Evolutionary conservation across 129 eudicot genomes (phyloP).

Genomic region (Logfia minima): DNA sequence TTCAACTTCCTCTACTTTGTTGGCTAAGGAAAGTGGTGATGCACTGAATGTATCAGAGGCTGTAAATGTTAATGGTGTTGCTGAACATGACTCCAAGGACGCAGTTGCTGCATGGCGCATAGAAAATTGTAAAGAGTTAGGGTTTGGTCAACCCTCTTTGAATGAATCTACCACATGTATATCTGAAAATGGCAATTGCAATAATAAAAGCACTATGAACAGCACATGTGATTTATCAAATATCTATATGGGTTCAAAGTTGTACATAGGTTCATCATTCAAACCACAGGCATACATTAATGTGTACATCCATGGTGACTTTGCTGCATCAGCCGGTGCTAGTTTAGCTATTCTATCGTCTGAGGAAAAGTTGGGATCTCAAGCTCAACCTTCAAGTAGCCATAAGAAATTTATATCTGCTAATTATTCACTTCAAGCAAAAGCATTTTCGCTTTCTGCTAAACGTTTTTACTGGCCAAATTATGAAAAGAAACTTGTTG

Average conservation of each 20-base stretch:
- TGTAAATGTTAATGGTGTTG: constrained; percentile 38
- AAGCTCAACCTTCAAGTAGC: constrained; percentile 46
- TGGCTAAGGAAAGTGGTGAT: constrained; percentile 26
- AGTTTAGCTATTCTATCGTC: constrained; percentile 63
- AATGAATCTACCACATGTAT: constrained; percentile 26
- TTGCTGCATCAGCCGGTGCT: constrained; percentile 97
- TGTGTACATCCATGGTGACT: constrained; percentile 76
- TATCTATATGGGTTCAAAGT: constrained; percentile 53
- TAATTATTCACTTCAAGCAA: constrained; percentile 61
- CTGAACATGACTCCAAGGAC: constrained; percentile 30
- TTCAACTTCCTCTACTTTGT: constrained; percentile 18
- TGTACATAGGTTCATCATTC: constrained; percentile 65
- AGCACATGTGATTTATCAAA: constrained; percentile 21
- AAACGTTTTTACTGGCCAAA: constrained; percentile 89
- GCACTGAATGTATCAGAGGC: constrained; percentile 3
- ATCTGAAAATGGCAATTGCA: constrained; percentile 26
- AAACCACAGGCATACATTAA: constrained; percentile 58
- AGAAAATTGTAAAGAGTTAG: constrained; percentile 27
- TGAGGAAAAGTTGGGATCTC: constrained; percentile 59
- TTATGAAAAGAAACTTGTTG: constrained; percentile 80
- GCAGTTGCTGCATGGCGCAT: constrained; percentile 20
- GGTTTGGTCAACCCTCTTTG: constrained; percentile 17
- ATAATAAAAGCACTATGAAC: constrained; percentile 18
- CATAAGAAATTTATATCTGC: constrained; percentile 60
- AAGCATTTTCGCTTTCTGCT: constrained; percentile 77